Conservation (phyloP, 2,329 filamentous ascomycete species). For the Sporothrix curviconia region DNA sequence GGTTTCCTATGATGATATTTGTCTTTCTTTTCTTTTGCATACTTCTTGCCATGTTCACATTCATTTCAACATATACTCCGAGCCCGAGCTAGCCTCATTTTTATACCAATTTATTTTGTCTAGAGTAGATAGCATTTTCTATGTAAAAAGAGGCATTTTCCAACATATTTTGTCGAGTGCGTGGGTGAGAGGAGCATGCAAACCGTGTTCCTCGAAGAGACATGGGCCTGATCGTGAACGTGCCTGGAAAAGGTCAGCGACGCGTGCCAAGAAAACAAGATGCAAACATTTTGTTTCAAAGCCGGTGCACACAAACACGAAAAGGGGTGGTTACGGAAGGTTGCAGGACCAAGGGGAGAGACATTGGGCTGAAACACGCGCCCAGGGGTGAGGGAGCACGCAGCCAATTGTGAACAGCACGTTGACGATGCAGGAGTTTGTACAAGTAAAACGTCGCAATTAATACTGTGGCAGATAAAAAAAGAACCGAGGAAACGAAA, state of each 20-base stretch:
- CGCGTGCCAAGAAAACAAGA: conserved; percentile 4
- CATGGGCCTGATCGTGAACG: no score
- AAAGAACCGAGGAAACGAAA: no score
- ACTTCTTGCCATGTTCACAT: not conserved
- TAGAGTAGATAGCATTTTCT: no score
- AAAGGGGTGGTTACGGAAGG: not conserved
- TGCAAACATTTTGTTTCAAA: conserved; percentile 8
- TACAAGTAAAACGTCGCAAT: no score
- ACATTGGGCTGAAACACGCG: conserved; percentile 9
- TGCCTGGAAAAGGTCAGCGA: not conserved
- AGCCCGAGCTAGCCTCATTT: conserved; percentile 1
- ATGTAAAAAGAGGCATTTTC: no score
- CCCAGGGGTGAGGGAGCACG: not conserved
- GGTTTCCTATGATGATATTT: no score
- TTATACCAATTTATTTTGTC: not conserved
- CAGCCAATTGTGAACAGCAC: not conserved
- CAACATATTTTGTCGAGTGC: no score
- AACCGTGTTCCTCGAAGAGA: not conserved
- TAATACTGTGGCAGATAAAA: no score
- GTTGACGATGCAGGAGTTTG: no score
- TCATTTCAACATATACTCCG: not conserved
- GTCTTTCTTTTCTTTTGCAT: not conserved
- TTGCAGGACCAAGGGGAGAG: not conserved
- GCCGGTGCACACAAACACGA: conserved; percentile 4
- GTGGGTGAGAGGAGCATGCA: no score